A percentile compares a stretch with the other conserved stretches of the same genome.
Evolutionary conservation across 164 flowering plant species (phyloP).

Genomic region (Warburgia ugandensis): DNA sequence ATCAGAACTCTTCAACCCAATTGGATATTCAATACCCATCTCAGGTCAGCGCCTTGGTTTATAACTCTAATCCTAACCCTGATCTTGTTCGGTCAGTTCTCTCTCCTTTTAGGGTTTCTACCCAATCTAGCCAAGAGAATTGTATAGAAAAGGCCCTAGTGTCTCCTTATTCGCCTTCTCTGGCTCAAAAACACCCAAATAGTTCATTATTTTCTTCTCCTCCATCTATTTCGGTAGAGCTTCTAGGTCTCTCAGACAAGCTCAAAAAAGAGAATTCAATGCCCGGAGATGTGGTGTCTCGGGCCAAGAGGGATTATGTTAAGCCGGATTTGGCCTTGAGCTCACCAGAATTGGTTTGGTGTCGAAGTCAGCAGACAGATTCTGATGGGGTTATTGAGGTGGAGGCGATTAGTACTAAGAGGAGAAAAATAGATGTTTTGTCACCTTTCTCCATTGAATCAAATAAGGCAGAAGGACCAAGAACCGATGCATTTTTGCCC

Average conservation of each 20-base stretch:
- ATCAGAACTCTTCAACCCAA: slow-evolving; percentile 17
- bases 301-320: slow-evolving; percentile 12
- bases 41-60: slow-evolving; percentile 29
- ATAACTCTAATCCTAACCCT: slow-evolving; percentile 30
- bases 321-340: slow-evolving; percentile 25
- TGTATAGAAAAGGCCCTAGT: slow-evolving; percentile 6
- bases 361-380: slow-evolving; percentile 6
- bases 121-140: slow-evolving; percentile 15
- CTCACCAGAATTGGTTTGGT: slow-evolving; percentile 26
- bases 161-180: slow-evolving; percentile 26
- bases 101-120: slow-evolving; percentile 37
- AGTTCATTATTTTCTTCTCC: slow-evolving; percentile 16
- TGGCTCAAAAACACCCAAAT: slow-evolving; percentile 14
- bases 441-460: slow-evolving; percentile 1
- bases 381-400: slow-evolving; percentile 16
- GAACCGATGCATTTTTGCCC: neutral
- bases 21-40: slow-evolving; percentile 25
- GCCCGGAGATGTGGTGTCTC: slow-evolving; percentile 11
- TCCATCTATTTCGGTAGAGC: slow-evolving; percentile 15
- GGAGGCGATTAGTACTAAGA: slow-evolving; percentile 30
- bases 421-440: slow-evolving; percentile 23
- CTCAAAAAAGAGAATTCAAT: slow-evolving; percentile 20
- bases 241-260: slow-evolving; percentile 16
- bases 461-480: neutral
- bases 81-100: slow-evolving; percentile 16